Conservation (phyloP, 2,329 filamentous ascomycete genomes). For the Epichloe scottii region DNA sequence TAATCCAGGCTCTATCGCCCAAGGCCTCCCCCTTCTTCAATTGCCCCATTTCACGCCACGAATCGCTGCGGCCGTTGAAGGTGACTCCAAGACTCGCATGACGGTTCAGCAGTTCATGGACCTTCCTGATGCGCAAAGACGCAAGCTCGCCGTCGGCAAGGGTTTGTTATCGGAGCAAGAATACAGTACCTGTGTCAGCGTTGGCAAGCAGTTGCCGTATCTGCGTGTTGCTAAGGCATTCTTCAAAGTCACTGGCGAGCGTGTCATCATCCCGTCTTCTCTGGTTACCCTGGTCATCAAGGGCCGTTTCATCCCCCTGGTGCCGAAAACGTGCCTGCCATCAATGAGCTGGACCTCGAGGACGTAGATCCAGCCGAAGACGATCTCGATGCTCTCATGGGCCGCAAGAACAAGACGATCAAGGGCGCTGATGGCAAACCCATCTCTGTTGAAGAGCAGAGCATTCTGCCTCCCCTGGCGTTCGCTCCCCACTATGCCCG, state of each 20-base stretch:
- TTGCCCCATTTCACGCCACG: slow-evolving; percentile 71
- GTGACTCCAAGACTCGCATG: slow-evolving; percentile 61
- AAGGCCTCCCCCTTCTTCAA: slow-evolving; percentile 75
- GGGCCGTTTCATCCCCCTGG: slow-evolving; percentile 88
- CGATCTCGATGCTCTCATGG: slow-evolving; percentile 74
- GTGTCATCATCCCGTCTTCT: slow-evolving; percentile 80
- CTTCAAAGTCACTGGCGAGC: slow-evolving; percentile 96
- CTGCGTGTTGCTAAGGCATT: slow-evolving; percentile 84
- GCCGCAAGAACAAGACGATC: slow-evolving; percentile 56
- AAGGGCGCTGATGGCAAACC: slow-evolving; percentile 49
- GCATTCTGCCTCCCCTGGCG: slow-evolving; percentile 69
- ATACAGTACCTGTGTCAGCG: slow-evolving; percentile 60
- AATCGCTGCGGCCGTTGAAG: slow-evolving; percentile 55
- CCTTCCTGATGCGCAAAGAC: slow-evolving; percentile 61
- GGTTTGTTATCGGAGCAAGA: slow-evolving; percentile 61
- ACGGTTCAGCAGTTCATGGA: slow-evolving; percentile 83
- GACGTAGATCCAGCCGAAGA: slow-evolving; percentile 89
- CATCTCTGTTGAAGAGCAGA: slow-evolving; percentile 44
- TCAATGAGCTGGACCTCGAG: slow-evolving; percentile 70
- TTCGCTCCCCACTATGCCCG: slow-evolving; percentile 84
- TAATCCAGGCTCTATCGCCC: slow-evolving; percentile 83
- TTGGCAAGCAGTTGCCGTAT: slow-evolving; percentile 74
- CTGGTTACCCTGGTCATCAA: slow-evolving; percentile 93
- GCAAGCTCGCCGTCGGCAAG: slow-evolving; percentile 56
- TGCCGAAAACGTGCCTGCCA: slow-evolving; percentile 56